Evolutionary conservation across 306 rosid species (phyloP).

Genomic region (Vigna trinervia): DNA sequence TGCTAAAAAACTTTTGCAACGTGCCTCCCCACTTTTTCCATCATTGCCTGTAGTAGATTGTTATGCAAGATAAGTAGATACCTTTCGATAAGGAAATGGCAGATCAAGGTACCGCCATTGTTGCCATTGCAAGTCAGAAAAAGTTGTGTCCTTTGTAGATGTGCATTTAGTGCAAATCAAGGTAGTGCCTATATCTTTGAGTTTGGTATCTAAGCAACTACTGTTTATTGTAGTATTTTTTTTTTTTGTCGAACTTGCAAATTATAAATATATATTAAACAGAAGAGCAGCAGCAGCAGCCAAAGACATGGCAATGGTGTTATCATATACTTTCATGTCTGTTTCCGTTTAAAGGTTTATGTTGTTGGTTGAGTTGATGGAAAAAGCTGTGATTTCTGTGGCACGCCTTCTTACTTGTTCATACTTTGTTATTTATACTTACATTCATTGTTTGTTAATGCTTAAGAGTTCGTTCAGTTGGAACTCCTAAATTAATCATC

Average conservation of each 20-base stretch:
- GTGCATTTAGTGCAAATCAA: too few species aligned
- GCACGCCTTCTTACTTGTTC: neutral
- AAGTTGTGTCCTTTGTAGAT: neutral
- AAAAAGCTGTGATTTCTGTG: conserved; percentile 15
- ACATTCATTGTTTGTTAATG: neutral
- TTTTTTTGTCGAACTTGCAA: neutral
- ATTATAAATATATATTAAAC: too few species aligned
- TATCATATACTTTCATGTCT: neutral
- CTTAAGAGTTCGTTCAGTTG: neutral
- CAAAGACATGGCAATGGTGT: neutral
- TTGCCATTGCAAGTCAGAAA: neutral
- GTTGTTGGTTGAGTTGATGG: neutral
- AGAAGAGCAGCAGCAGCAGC: too few species aligned
- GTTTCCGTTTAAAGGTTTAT: neutral
- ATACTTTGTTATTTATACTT: neutral
- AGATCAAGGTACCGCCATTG: neutral
- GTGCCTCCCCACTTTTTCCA: neutral
- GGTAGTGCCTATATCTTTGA: too few species aligned
- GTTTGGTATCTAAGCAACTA: too few species aligned
- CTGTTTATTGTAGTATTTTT: too few species aligned
- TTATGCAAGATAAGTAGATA: neutral
- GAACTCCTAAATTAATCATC: neutral
- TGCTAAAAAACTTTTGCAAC: conserved; percentile 7
- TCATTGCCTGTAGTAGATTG: neutral
- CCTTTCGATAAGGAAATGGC: conserved; percentile 16